Evolutionary conservation across 345 rosid genomes (phyloP).

Genomic region (Stellera chamaejasme): DNA sequence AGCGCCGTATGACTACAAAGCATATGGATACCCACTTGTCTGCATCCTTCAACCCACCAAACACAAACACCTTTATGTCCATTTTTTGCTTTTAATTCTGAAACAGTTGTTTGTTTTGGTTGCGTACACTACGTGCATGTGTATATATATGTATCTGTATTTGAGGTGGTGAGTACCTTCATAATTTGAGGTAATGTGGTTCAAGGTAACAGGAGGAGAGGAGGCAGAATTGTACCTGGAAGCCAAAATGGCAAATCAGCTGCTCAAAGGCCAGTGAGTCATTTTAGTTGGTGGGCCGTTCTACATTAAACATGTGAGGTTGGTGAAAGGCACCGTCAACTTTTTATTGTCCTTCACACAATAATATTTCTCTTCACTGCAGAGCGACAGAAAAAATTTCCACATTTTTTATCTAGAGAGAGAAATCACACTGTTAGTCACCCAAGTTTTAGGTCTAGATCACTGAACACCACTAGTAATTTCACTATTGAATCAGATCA

Average conservation of each 20-base stretch:
- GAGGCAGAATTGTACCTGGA: background rate
- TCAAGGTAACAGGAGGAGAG: conserved; percentile 24
- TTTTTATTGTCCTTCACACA: conserved; percentile 23
- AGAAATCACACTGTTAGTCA: too few species aligned
- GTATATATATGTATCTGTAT: too few species aligned
- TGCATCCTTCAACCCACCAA: background rate
- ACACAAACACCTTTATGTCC: background rate
- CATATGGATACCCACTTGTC: background rate
- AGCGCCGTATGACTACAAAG: conserved; percentile 5
- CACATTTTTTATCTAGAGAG: too few species aligned
- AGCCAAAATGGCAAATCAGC: too few species aligned
- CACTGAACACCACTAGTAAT: too few species aligned
- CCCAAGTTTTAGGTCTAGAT: too few species aligned
- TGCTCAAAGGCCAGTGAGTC: background rate
- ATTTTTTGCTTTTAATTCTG: background rate
- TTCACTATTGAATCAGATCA: too few species aligned
- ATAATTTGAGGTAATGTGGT: too few species aligned
- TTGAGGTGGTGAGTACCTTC: too few species aligned
- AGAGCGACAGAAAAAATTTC: too few species aligned
- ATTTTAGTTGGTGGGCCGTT: conserved; percentile 42
- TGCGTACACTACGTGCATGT: too few species aligned
- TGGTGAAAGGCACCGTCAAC: conserved; percentile 42
- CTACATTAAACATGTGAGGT: conserved; percentile 40
- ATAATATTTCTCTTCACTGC: background rate
- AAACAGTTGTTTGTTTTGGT: too few species aligned